Evolutionary conservation across 768 basidiomycete genomes (phyloP).

Genomic region (Pleurotus tuoliensis): DNA sequence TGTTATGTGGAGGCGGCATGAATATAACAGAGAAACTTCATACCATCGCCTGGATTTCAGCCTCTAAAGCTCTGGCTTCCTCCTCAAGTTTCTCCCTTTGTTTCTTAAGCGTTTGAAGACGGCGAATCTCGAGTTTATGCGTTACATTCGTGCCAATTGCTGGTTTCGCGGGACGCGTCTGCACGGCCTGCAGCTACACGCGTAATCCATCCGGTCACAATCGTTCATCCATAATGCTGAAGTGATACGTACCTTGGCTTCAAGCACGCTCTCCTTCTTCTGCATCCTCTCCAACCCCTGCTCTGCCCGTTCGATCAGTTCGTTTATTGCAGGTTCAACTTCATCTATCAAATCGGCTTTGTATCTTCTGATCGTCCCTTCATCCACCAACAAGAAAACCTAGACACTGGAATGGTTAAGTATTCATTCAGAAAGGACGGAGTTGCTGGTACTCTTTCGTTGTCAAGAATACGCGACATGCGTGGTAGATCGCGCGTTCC

Average conservation of each 20-base stretch:
- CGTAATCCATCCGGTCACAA: background rate
- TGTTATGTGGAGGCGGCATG: too few relatives aligned
- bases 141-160: conserved; percentile 47
- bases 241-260: conserved; percentile 50
- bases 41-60: conserved; percentile 59
- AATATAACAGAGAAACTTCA: background rate
- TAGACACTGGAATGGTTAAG: conserved; percentile 21
- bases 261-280: conserved; percentile 58
- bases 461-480: conserved; percentile 64
- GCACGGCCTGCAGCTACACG: conserved; percentile 52
- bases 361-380: conserved; percentile 68
- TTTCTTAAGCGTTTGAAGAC: conserved; percentile 58
- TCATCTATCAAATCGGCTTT: conserved; percentile 75
- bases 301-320: conserved; percentile 69
- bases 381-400: conserved; percentile 75
- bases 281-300: conserved; percentile 57
- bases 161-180: conserved; percentile 38
- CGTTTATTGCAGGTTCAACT: conserved; percentile 75
- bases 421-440: background rate
- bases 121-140: conserved; percentile 64
- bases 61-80: conserved; percentile 55
- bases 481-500: conserved; percentile 71
- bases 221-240: background rate
- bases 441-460: conserved; percentile 48
- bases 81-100: conserved; percentile 67